phyloP scores from a whole-genome alignment of 2,329 filamentous ascomycete species.

The Ophiostoma australiae region DNA sequence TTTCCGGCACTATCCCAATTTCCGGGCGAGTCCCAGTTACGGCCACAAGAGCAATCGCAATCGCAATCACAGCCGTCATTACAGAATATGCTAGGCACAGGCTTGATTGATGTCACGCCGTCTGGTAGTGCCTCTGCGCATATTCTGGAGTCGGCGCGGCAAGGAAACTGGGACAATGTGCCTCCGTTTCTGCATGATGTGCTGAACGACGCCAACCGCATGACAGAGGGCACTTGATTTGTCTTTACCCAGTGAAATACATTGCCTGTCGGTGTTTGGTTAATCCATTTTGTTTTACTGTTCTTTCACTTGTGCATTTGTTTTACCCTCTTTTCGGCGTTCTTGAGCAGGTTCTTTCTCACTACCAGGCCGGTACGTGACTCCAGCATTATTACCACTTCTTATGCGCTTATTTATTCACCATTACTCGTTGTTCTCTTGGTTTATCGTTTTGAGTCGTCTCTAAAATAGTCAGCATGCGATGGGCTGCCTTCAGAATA shows the following conservation, averaged over 20 bases:
- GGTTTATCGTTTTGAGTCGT: neutral
- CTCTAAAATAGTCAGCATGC: neutral
- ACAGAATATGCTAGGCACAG: neutral
- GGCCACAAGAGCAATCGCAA: neutral
- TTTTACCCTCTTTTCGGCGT: neutral
- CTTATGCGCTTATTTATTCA: neutral
- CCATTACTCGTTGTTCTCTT: neutral
- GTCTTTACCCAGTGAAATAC: neutral
- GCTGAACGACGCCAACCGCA: slow-evolving; percentile 39
- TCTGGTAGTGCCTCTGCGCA: slow-evolving; percentile 41
- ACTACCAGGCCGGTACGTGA: neutral
- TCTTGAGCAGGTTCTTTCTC: neutral
- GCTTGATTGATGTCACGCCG: neutral
- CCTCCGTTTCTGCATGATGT: slow-evolving; percentile 52
- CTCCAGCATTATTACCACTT: neutral
- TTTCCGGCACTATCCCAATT: neutral
- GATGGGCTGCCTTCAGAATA: neutral
- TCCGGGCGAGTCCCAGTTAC: neutral
- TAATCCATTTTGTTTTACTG: neutral
- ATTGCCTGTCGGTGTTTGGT: neutral
- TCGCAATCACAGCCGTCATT: neutral
- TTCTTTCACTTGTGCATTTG: neutral
- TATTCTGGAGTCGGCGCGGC: slow-evolving; percentile 52
- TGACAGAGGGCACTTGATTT: slow-evolving; percentile 37
- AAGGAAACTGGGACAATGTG: slow-evolving; percentile 54